Conservation (phyloP, 2,329 filamentous ascomycete genomes). For the Colletotrichum destructivum region DNA sequence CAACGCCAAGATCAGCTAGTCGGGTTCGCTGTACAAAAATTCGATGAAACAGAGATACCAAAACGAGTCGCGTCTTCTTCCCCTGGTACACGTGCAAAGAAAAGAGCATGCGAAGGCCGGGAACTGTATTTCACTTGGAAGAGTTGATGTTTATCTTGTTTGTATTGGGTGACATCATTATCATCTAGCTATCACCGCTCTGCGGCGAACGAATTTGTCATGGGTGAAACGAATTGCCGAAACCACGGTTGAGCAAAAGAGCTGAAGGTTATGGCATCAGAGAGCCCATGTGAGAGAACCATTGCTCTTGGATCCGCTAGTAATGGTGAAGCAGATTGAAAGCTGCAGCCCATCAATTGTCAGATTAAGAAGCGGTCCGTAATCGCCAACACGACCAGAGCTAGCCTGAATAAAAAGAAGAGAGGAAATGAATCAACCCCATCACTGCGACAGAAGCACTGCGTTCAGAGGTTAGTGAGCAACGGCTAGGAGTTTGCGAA, state of each 20-base stretch:
- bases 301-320: constrained; percentile 71
- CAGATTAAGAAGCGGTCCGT: constrained; percentile 60
- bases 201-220: constrained; percentile 58
- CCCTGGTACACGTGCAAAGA: background rate
- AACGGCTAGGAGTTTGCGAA: constrained; percentile 18
- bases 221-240: constrained; percentile 76
- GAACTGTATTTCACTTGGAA: background rate
- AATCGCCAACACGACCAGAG: background rate
- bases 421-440: too few relatives aligned
- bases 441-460: constrained; percentile 8
- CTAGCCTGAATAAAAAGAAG: background rate
- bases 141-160: constrained; percentile 1
- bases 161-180: constrained; percentile 15
- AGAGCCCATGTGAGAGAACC: constrained; percentile 65
- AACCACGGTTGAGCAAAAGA: constrained; percentile 56
- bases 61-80: background rate
- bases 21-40: background rate
- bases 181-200: constrained; percentile 6
- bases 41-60: background rate
- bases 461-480: constrained; percentile 30
- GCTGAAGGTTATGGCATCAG: constrained; percentile 67
- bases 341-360: constrained; percentile 70
- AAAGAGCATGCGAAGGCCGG: background rate
- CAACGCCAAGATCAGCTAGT: constrained; percentile 73
- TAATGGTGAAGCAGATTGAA: constrained; percentile 67